Evolutionary conservation across 495 filamentous ascomycete species (phyloP), one percentile per base, ranked within the genome.

Genomic region (Cercophora newfieldiana): DNA sequence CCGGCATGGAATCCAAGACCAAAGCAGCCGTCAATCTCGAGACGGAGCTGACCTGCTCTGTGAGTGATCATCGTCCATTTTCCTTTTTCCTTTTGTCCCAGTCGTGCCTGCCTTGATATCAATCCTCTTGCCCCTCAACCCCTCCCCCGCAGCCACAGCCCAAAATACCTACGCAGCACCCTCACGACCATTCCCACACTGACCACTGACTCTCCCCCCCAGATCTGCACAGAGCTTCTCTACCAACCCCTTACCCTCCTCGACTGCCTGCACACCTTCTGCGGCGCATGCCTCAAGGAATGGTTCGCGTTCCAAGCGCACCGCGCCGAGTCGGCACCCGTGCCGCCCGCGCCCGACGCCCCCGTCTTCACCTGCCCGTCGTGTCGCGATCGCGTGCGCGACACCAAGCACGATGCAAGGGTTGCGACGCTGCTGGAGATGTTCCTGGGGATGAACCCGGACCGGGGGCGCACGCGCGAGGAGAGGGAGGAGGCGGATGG

Each of bases 171-270:
- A 44, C 59, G 44, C 24, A 14, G 7, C 19, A 7, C 7, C 7
- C n/a, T 4, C 4, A 14, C 5, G 47, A 47, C n/a, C 7, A 16
- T 12, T 12, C 24, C 4, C 2, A 0, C 16, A 50, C 44, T 62
- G n/a, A 51, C 44, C 16, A n/a, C n/a, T n/a, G 7, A 21, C 1
- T n/a, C 22, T 3, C 30, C 4, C 16, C 48, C 53, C 26, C 68
- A 97, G 94, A 97, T 99, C 69, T 99, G 95, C 79, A 94, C 94
- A 65, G 95, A 99, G 73, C 83, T 98, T 59, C 91, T 99, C 66
- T 96, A 92, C 81, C 91, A 97, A 75, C 95, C 95, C 21, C 87
- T 98, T 65, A 97, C 94, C 30, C 90, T 97, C 65, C 91, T 99
- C 74, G 92, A 98, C 81, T 99, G 95, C 75, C 88, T 99, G 1